A percentile compares a stretch with the other conserved stretches of the same genome.
phyloP scores from a whole-genome alignment of 495 filamentous ascomycete genomes.

The Podospora comata region DNA sequence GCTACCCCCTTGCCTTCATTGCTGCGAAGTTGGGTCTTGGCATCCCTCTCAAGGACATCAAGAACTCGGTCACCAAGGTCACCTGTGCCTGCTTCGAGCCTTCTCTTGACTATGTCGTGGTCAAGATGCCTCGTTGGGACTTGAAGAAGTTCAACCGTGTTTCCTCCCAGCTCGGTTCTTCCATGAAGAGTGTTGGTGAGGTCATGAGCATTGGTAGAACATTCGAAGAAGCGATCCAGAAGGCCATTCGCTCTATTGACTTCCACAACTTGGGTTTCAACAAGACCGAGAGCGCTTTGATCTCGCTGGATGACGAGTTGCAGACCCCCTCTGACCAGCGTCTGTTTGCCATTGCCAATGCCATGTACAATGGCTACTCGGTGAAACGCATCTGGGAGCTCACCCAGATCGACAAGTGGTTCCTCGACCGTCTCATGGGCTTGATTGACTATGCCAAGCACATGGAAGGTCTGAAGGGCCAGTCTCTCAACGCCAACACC shows the following conservation, averaged over 20 bases:
- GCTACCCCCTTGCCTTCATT: slow-evolving; percentile 94
- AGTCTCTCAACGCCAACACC: slow-evolving; percentile 53
- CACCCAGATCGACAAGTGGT: slow-evolving; percentile 98
- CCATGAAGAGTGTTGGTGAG: slow-evolving; percentile 99
- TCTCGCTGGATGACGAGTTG: slow-evolving; percentile 93
- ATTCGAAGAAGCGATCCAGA: slow-evolving; percentile 98
- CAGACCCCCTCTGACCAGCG: slow-evolving; percentile 98
- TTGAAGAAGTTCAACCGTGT: slow-evolving; percentile 97
- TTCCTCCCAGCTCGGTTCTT: slow-evolving; percentile 89
- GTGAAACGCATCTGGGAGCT: slow-evolving; percentile 97
- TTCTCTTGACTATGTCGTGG: slow-evolving; percentile 97
- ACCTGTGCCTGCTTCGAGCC: slow-evolving; percentile 98
- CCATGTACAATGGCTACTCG: slow-evolving; percentile 88
- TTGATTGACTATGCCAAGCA: slow-evolving; percentile 81
- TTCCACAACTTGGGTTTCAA: slow-evolving; percentile 95
- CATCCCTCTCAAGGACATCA: slow-evolving; percentile 94
- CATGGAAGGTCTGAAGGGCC: slow-evolving; percentile 67
- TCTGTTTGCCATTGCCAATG: slow-evolving; percentile 95
- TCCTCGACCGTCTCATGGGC: slow-evolving; percentile 83
- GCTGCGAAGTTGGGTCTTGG: slow-evolving; percentile 93
- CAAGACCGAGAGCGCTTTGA: slow-evolving; percentile 74
- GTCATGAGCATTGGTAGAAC: slow-evolving; percentile 97
- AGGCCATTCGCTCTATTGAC: slow-evolving; percentile 92
- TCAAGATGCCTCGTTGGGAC: slow-evolving; percentile 99
- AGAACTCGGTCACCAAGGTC: slow-evolving; percentile 91